phyloP scores from a whole-genome alignment of 83 land plant genomes.

The Diphasiastrum complanatum region DNA sequence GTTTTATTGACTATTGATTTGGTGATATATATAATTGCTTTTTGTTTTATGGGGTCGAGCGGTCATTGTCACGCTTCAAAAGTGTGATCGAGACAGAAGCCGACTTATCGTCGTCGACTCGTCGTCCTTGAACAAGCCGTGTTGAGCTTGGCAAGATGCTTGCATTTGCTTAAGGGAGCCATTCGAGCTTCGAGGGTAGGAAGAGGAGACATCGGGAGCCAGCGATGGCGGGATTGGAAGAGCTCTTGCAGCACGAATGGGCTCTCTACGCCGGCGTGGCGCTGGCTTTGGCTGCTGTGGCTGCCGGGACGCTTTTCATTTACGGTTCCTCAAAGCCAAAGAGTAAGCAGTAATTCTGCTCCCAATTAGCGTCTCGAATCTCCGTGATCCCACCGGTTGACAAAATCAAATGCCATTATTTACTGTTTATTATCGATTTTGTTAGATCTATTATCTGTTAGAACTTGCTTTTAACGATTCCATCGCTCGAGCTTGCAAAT shows the following conservation, averaged over 20 bases:
- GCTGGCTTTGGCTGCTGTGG: constrained; percentile 64
- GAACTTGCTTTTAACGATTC: too few relatives aligned
- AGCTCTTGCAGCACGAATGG: constrained; percentile 18
- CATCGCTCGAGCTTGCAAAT: background rate
- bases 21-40: too few relatives aligned
- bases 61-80: too few relatives aligned
- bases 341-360: constrained; percentile 27
- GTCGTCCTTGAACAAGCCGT: too few relatives aligned
- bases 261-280: constrained; percentile 35
- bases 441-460: background rate
- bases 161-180: too few relatives aligned
- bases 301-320: constrained; percentile 52
- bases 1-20: too few relatives aligned
- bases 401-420: background rate
- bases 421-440: background rate
- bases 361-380: background rate
- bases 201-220: background rate
- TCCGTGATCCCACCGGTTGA: background rate
- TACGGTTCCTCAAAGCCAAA: constrained; percentile 40
- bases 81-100: too few relatives aligned
- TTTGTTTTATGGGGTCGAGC: too few relatives aligned
- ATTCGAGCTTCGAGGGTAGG: background rate
- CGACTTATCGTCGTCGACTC: too few relatives aligned
- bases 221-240: constrained; percentile 27
- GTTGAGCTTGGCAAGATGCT: too few relatives aligned